Evolutionary conservation across 148 eudicot species (phyloP).

Genomic region (Amaranthus palmeri): DNA sequence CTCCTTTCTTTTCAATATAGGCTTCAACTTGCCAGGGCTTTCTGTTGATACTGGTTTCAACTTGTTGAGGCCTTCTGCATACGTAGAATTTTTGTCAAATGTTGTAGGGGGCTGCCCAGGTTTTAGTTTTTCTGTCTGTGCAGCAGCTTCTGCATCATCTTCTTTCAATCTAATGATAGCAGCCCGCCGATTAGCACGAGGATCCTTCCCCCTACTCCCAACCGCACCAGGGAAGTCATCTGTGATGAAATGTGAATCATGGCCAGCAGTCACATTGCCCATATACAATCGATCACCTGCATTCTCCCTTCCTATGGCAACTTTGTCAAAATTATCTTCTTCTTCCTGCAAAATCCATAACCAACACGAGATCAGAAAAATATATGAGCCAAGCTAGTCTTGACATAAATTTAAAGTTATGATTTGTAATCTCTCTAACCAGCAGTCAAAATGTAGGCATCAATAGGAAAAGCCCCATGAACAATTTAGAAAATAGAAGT

Average conservation of each 20-base stretch:
- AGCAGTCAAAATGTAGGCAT: not conserved
- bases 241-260: not conserved
- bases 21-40: slow-evolving; percentile 25
- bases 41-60: not conserved
- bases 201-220: slow-evolving; percentile 25
- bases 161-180: slow-evolving; percentile 39
- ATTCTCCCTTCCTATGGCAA: slow-evolving; percentile 35
- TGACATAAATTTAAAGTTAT: not conserved
- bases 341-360: slow-evolving; percentile 23
- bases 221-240: slow-evolving; percentile 18
- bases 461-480: not conserved
- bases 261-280: slow-evolving; percentile 15
- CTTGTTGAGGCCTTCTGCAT: slow-evolving; percentile 18
- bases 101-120: slow-evolving; percentile 8
- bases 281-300: slow-evolving; percentile 32
- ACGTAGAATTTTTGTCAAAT: slow-evolving; percentile 10
- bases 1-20: slow-evolving; percentile 48
- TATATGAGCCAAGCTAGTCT: not conserved
- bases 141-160: slow-evolving; percentile 34
- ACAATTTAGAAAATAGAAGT: not conserved
- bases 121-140: slow-evolving; percentile 12
- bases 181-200: slow-evolving; percentile 42
- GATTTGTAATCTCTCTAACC: not conserved
- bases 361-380: not conserved
- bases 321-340: slow-evolving; percentile 36